Percentiles rank a stretch among this genome's conserved stretches.
phyloP scores from a whole-genome alignment of 441 rosid species.

The Brassica balearica region DNA sequence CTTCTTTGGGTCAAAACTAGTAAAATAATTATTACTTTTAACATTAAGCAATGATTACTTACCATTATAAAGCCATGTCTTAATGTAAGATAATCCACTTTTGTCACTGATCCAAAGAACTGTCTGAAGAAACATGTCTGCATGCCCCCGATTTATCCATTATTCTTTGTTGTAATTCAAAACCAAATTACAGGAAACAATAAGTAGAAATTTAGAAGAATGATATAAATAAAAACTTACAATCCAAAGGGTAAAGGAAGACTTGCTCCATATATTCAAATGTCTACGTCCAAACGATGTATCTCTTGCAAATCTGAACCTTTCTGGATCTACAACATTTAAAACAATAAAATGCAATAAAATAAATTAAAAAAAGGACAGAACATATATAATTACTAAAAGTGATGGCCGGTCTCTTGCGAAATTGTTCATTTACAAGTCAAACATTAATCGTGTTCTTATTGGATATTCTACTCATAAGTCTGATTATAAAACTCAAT shows the following conservation, averaged over 20 bases:
- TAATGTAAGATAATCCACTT: constrained; percentile 81
- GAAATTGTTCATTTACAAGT: constrained; percentile 28
- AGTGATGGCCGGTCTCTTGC: no score
- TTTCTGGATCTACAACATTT: constrained; percentile 77
- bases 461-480: constrained; percentile 13
- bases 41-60: background rate
- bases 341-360: background rate
- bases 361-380: background rate
- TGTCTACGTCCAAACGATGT: constrained; percentile 93
- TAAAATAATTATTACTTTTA: background rate
- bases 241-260: constrained; percentile 75
- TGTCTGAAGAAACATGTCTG: constrained; percentile 98
- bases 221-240: constrained; percentile 54
- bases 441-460: constrained; percentile 13
- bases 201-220: no score
- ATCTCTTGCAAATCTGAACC: constrained; percentile 93
- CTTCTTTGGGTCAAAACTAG: background rate
- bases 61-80: constrained; percentile 93
- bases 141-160: constrained; percentile 7
- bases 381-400: background rate
- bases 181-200: background rate
- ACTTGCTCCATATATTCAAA: constrained; percentile 71
- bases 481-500: constrained; percentile 5
- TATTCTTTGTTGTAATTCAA: background rate
- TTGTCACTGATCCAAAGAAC: constrained; percentile 44